Conservation (phyloP, 768 basidiomycete genomes). For the Tremella mesenterica region DNA sequence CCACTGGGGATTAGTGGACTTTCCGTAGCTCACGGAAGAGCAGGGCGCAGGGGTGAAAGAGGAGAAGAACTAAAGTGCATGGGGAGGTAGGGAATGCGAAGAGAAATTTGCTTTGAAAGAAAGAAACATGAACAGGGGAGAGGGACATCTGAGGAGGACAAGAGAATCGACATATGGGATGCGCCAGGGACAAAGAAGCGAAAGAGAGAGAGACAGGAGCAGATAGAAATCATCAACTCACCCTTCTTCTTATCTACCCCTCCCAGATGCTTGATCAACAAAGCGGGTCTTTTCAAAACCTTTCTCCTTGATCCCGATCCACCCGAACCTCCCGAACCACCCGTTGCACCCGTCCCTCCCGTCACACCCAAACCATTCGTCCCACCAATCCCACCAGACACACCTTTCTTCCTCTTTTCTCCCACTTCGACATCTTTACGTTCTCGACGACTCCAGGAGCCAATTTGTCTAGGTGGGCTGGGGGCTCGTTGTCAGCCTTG, state of each 20-base stretch:
- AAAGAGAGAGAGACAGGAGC: not conserved
- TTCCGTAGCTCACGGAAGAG: too few species aligned
- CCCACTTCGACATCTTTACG: not conserved
- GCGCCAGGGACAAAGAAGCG: too few species aligned
- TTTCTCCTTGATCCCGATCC: constrained; percentile 2
- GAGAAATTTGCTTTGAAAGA: too few species aligned
- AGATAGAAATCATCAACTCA: constrained; percentile 13
- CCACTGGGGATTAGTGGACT: constrained; percentile 54
- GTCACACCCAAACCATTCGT: not conserved
- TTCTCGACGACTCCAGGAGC: not conserved
- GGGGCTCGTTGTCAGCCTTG: too few species aligned
- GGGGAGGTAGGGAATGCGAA: too few species aligned
- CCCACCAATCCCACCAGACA: constrained; percentile 3
- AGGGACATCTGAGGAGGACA: too few species aligned
- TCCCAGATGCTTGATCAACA: constrained; percentile 39
- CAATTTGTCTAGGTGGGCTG: constrained; percentile 55
- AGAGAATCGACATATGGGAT: too few species aligned
- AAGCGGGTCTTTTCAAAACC: constrained; percentile 19
- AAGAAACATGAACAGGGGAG: too few species aligned
- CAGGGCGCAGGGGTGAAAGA: too few species aligned
- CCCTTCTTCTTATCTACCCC: constrained; percentile 40
- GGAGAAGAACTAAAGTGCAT: too few species aligned
- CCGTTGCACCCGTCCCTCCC: too few species aligned
- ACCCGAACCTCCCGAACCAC: constrained; percentile 6
- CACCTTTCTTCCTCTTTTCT: not conserved